Evolutionary conservation across 2,329 filamentous ascomycete species (phyloP).

Genomic region (Ophiocordyceps unilateralis): DNA sequence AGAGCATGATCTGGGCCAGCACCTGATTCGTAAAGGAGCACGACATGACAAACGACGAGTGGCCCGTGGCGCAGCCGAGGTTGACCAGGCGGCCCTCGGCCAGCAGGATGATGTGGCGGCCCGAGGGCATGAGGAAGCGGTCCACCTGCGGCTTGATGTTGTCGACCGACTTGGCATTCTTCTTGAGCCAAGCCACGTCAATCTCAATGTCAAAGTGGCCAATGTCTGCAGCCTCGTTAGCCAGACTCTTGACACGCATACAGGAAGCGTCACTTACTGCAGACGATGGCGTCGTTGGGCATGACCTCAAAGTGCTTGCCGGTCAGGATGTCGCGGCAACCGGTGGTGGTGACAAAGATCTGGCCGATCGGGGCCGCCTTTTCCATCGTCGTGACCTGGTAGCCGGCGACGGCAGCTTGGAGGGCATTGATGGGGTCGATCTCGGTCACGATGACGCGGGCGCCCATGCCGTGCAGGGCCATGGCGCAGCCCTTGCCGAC

Average conservation of each 20-base stretch:
- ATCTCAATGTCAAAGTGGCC: slow-evolving; percentile 99
- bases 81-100: slow-evolving; percentile 98
- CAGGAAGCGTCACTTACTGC: slow-evolving; percentile 44
- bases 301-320: slow-evolving; percentile 87
- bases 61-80: slow-evolving; percentile 95
- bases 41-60: slow-evolving; percentile 99
- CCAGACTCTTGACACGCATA: neutral
- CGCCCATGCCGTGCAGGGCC: slow-evolving; percentile 93
- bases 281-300: slow-evolving; percentile 96
- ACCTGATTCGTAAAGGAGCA: slow-evolving; percentile 99
- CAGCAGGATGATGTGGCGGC: slow-evolving; percentile 94
- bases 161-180: slow-evolving; percentile 79
- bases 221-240: slow-evolving; percentile 43
- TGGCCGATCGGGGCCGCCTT: slow-evolving; percentile 78
- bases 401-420: slow-evolving; percentile 93
- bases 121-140: slow-evolving; percentile 85
- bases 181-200: slow-evolving; percentile 98
- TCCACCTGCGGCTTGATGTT: slow-evolving; percentile 99
- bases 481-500: slow-evolving; percentile 97
- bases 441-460: slow-evolving; percentile 89
- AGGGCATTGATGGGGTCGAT: slow-evolving; percentile 99
- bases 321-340: slow-evolving; percentile 93
- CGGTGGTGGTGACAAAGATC: slow-evolving; percentile 98
- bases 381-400: slow-evolving; percentile 95
- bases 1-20: slow-evolving; percentile 96